Percentiles rank a stretch among this genome's conserved stretches.
Evolutionary conservation across 176 grass and related monocot genomes (phyloP).

Genomic region (Rhynchospora breviuscula): DNA sequence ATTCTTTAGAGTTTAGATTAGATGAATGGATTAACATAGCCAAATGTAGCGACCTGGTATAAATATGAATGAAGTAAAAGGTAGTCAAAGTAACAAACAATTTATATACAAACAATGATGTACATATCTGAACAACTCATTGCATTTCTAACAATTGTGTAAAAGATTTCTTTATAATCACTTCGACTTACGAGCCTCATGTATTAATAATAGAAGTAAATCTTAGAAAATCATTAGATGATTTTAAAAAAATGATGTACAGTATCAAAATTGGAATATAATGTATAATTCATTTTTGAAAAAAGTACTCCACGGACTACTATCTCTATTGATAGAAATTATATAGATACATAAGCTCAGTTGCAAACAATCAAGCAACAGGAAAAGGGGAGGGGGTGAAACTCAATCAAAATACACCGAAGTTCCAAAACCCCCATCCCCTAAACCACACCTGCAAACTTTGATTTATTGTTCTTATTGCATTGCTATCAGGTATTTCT

Average conservation of each 20-base stretch:
- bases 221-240: background rate
- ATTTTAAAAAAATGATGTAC: background rate
- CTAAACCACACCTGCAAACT: background rate
- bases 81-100: background rate
- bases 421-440: no score
- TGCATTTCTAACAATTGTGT: background rate
- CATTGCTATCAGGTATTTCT: background rate
- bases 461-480: background rate
- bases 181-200: background rate
- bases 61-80: background rate
- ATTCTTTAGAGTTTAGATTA: background rate
- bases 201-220: background rate
- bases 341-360: no score
- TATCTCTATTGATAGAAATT: no score
- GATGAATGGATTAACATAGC: background rate
- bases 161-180: background rate
- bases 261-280: background rate
- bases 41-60: background rate
- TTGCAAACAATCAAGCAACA: no score
- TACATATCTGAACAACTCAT: background rate
- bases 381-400: no score
- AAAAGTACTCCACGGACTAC: no score
- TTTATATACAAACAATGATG: background rate
- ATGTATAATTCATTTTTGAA: no score
- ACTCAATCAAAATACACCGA: no score